A percentile compares a stretch with the other conserved stretches of the same genome.
These are phyloP conservation scores for Termitomyces titanicus DNA, from an alignment of 768 basidiomycete species.

Conservation along the genomic window DNA sequence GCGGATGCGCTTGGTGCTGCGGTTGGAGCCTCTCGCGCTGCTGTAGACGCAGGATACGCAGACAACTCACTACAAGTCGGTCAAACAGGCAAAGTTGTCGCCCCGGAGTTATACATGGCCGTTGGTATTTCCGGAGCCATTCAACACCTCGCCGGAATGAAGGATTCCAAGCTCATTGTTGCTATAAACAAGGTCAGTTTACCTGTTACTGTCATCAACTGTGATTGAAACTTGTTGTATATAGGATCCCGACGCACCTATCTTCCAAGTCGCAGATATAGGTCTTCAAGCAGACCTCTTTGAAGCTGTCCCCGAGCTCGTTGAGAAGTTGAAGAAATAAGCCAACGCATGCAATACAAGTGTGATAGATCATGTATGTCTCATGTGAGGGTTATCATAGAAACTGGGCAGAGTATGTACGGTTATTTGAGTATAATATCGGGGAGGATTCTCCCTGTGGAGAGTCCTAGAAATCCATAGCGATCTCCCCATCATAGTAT, in stretches of 20 bases:
- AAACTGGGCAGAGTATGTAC: too few species aligned
- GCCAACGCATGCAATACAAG: too few species aligned
- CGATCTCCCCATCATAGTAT: too few species aligned
- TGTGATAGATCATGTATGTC: too few species aligned
- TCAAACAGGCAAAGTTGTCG: slow-evolving; percentile 98
- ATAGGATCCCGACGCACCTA: slow-evolving; percentile 95
- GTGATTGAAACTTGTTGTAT: slow-evolving; percentile 4
- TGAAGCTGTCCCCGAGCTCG: slow-evolving; percentile 86
- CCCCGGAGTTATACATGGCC: slow-evolving; percentile 94
- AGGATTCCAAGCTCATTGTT: slow-evolving; percentile 97
- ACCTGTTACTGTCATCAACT: not conserved
- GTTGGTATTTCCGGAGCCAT: slow-evolving; percentile 98
- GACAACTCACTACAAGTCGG: slow-evolving; percentile 99
- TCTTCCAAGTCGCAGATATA: slow-evolving; percentile 97
- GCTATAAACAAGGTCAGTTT: slow-evolving; percentile 88
- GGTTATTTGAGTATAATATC: too few species aligned
- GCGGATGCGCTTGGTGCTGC: slow-evolving; percentile 94
- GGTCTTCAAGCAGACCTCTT: slow-evolving; percentile 94
- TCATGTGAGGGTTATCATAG: too few species aligned
- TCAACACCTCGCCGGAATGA: slow-evolving; percentile 99
- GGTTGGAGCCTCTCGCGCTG: slow-evolving; percentile 96
- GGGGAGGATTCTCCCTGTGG: too few species aligned
- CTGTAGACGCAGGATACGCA: slow-evolving; percentile 96
- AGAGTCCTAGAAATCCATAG: too few species aligned
- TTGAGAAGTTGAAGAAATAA: slow-evolving; percentile 73